Base-by-base conservation (phyloP, 768 basidiomycete species). In the Phlebiopsis gigantea region DNA sequence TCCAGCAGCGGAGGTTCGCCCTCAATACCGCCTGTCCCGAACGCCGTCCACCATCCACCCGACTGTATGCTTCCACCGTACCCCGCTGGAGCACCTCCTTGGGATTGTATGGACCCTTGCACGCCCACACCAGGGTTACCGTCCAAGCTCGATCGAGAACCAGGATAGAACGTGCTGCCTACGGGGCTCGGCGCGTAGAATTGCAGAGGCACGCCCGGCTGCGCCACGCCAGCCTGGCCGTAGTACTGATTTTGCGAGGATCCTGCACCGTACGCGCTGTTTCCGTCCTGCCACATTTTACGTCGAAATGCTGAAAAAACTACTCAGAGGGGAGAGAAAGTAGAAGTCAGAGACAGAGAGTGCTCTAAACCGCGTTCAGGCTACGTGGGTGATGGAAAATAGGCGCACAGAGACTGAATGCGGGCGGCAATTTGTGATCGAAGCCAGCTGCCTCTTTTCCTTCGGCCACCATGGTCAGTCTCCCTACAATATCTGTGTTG, bases 1-100 rank as follows among this genome's bases (percentile, higher is more conserved):
- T 99, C 86, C 52, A 99, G 81, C 66, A 99, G 73, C 31, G 96
- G 94, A 48, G 93, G 91, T 67, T 99, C 97, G 28, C 95, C 96
- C 69, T 97, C 95, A 57, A 96, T 85, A 12, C 93, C 94, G 51
- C 93, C 93, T 1, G 93, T 93, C 29, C 94, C 93, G 75, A 98
- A 96, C 30, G 94, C 94, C 24, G 90, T 90, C 90, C 93, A 94
- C 94, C 94, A 98, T 17, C 83, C 81, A 2, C 88, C 89, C 2
- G 79, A 69, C 65, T 90, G 86, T 42, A 94, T 92, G 66, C 79
- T 85, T 28, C 92, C 89, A 4, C 82, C 82, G 63, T 83, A 91
- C 0, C 74, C 69, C 46, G 79, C 75, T 7, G 75, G 69, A 44
- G 74, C 75, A 6, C 50, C 34, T 6, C 72, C 73, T 2, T 73